Evolutionary conservation across 805 yeast species (phyloP), one percentile per base, ranked within the genome.

Genomic region (Yamadazyma paraphyllophila): DNA sequence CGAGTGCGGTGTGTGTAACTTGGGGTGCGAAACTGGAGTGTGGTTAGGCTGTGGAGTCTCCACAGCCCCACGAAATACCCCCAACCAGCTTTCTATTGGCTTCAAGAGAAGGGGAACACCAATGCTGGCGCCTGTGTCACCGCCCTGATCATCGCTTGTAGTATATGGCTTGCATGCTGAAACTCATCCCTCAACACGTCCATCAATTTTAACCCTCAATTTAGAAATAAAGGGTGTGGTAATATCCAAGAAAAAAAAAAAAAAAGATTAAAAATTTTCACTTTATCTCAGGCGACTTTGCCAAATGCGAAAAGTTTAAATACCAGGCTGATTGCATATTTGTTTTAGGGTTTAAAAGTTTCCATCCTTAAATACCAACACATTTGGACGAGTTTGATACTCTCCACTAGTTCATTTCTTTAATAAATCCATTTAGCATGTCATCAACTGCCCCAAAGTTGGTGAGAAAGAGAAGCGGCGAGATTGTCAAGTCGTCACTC

Each of bases 381-480:
- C 25, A 9, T 15, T 17, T 17, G 42, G 42, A 17, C 26, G 34
- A 39, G 36, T 31, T 39, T 30, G 36, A 39, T 16, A 39, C 34
- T 39, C 36, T 30, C 36, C 13, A 11, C 15, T 11, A 37, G 12
- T 26, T 26, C 40, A 11, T 29, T 4, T n/a, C 31, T 12, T 5
- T 24, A 7, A 26, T n/a, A n/a, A n/a, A n/a, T 4, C n/a, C 27
- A 13, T 17, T 39, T 11, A 37, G 33, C 40, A 29, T 30, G 27
- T 7, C 34, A 12, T 26, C 30, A 8, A n/a, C 40, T 25, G 40
- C 40, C 20, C 36, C 36, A 4, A 30, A 12, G 30, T 37, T 46
- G 45, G 74, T 88, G 5, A 81, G 94, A 43, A 90, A 90, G 63
- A 89, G 88, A 62, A 81, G 90, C 0, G 97, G 96, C 10, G 96